Evolutionary conservation across 1,139 yeast genomes (phyloP).

Genomic region (Suhomyces choctaworum): DNA sequence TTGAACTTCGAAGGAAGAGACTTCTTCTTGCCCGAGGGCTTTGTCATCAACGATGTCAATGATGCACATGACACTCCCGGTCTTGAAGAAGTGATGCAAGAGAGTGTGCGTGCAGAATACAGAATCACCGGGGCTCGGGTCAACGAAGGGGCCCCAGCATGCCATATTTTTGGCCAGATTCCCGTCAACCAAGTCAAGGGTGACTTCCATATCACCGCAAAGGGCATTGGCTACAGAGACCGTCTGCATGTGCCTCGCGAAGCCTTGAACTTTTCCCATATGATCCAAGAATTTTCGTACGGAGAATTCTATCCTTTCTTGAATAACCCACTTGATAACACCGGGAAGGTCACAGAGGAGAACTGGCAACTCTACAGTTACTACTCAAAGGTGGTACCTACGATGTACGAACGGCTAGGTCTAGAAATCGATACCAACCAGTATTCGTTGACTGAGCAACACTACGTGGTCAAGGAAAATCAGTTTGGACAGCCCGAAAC

Average conservation of each 20-base stretch:
- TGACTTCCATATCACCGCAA: constrained; percentile 79
- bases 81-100: constrained; percentile 63
- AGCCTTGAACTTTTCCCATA: constrained; percentile 76
- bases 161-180: constrained; percentile 84
- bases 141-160: constrained; percentile 67
- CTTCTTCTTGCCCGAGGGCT: constrained; percentile 53
- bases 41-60: constrained; percentile 44
- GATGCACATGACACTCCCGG: constrained; percentile 60
- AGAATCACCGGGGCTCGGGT: constrained; percentile 39
- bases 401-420: constrained; percentile 71
- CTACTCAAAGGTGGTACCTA: constrained; percentile 80
- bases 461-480: constrained; percentile 24
- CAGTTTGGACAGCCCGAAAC: constrained; percentile 30
- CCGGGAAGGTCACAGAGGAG: constrained; percentile 56
- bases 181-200: constrained; percentile 89
- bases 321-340: constrained; percentile 80
- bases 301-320: constrained; percentile 88
- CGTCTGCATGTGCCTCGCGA: constrained; percentile 44
- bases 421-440: constrained; percentile 77
- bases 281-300: constrained; percentile 82
- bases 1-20: constrained; percentile 64
- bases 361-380: constrained; percentile 56
- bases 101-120: constrained; percentile 65
- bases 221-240: constrained; percentile 61
- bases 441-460: constrained; percentile 72